Conservation (phyloP, 1,284 basidiomycete species). For the Fomitopsis palustris region DNA sequence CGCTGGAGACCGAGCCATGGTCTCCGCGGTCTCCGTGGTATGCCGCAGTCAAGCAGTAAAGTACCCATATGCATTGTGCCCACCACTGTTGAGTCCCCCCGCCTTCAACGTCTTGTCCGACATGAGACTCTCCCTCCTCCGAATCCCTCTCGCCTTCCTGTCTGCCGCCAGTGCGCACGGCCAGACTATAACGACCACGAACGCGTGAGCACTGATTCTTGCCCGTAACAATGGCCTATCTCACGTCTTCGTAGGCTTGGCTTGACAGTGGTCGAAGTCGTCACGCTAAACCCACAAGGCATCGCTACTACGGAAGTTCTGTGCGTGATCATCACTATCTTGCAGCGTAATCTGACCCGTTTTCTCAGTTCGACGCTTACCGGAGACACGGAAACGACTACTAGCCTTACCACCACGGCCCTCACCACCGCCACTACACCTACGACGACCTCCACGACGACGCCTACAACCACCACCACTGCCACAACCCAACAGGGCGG, state of each 20-base stretch:
- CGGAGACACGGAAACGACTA: not conserved
- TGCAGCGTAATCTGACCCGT: not conserved
- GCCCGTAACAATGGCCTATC: too few species aligned
- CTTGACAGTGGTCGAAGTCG: conserved; percentile 48
- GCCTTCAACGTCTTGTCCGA: not conserved
- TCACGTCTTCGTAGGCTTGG: too few species aligned
- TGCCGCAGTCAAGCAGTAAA: not conserved
- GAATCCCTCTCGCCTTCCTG: conserved; percentile 23
- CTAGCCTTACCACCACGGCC: not conserved
- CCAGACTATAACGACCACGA: conserved; percentile 44
- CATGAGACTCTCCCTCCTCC: conserved; percentile 11
- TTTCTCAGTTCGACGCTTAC: conserved; percentile 3
- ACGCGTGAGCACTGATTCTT: conserved; percentile 40
- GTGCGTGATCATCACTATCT: conserved; percentile 27
- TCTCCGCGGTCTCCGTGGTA: not conserved
- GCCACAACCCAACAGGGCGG: conserved; percentile 21
- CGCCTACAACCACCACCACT: conserved; percentile 22
- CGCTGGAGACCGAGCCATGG: not conserved
- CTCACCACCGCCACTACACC: conserved; percentile 9
- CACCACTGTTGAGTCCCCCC: not conserved
- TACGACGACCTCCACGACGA: conserved; percentile 23
- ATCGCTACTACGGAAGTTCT: conserved; percentile 41
- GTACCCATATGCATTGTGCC: too few species aligned
- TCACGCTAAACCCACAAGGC: conserved; percentile 43
- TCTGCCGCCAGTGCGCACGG: conserved; percentile 30